Evolutionary conservation across 2,329 filamentous ascomycete genomes (phyloP), one percentile per base, ranked within the genome.

Genomic region (Aspergillus uvarum): DNA sequence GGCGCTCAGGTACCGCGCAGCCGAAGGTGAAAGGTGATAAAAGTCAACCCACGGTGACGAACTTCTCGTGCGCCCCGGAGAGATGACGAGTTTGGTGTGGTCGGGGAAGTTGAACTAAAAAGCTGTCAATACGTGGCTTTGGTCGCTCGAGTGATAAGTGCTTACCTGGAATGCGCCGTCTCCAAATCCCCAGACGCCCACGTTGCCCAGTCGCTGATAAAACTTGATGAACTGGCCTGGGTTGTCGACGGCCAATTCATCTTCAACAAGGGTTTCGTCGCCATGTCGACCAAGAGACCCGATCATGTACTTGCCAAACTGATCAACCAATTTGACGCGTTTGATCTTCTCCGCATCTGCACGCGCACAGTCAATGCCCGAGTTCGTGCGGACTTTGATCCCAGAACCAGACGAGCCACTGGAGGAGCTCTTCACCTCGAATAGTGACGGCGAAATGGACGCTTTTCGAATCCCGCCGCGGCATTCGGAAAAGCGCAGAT

Each of bases 301-400:
- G 61, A 80, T 80, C 80, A 82, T 82, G 58, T 82, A 82, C 65
- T 81, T 81, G 21, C 79, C 80, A 59, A 82, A 82, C 56, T 81
- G 80, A 62, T 81, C 79, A 47, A 81, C 78, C 8, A 82, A 68
- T 53, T 77, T 79, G 32, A 82, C 74, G 22, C 78, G 74, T 65
- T 79, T 81, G 62, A 81, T 74, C 62, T 81, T 81, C 61, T 82
- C 79, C 1, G 74, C 72, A 48, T 80, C 78, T 5, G 74, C 74
- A 32, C 73, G 71, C n/a, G 75, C 71, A 24, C 68, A 59, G 5
- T 76, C 74, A 3, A 70, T 56, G 6, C 71, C 69, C 11, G 69
- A 64, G 48, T 72, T 73, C 12, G 63, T 65, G n/a, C 74, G 72
- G 42, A 74, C 62, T 52, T 70, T 75, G 59, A 77, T 69, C 2